Base-by-base conservation (phyloP, 768 basidiomycete species). In the Termitomyces sp. region DNA sequence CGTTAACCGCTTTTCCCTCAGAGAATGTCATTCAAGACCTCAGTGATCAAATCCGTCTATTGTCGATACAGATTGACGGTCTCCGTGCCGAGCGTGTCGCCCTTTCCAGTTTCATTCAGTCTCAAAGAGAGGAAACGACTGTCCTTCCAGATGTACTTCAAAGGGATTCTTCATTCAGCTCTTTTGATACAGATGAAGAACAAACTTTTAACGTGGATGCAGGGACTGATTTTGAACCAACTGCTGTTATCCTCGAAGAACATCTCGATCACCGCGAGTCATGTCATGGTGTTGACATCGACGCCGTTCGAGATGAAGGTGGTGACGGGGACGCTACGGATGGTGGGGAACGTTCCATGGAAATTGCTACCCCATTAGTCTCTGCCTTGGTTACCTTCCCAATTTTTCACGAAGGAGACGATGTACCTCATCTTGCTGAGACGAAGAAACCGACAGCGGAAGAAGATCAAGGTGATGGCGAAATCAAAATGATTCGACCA, bases 61-160 rank as follows among this genome's bases (percentile, higher is more conserved):
- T 76, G 57, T 66, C 67, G 3, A 51, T 66, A 14, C 67, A 69
- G 35, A 65, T 73, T 30, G 71, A 75, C 5, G 66, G 63, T 6
- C 68, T 76, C 40, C 65, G 64, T 41, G 57, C 64, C 4, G 76
- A 78, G 54, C 66, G 70, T 49, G 60, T 63, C 14, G 60, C 63
- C 1, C 61, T 75, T 7, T 18, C 46, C 2, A 33, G 49, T 24
- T 11, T 63, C 1, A 54, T 66, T n/a, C 55, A 58, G 22, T 56
- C 58, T 2, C 57, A 63, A 44, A 32, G 49, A 40, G 43, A 48
- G 10, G 55, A 56, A 50, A 18, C 11, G 14, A 48, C 40, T 33
- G 45, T 33, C 16, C 44, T 13, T 3, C 47, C 30, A 5, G 40
- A 33, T 22, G 6, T 20, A 14, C 6, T 10, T 14, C 49, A 33